phyloP scores from a whole-genome alignment of 2,329 filamentous ascomycete species.

The Verruconis gallopava region DNA sequence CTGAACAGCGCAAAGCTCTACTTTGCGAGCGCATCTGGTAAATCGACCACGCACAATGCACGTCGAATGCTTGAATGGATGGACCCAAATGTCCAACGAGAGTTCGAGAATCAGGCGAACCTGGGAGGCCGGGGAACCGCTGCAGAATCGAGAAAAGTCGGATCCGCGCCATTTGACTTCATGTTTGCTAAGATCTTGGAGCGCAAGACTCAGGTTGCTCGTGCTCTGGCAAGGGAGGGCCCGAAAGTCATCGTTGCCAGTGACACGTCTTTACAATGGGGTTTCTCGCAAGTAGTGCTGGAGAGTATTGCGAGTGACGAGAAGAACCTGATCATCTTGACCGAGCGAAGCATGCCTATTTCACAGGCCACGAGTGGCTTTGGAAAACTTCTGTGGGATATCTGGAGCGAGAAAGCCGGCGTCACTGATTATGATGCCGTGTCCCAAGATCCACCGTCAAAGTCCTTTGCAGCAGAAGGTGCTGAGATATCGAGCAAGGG shows the following conservation, averaged over 20 bases:
- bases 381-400: constrained; percentile 62
- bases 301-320: constrained; percentile 60
- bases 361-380: constrained; percentile 38
- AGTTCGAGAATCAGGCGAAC: constrained; percentile 57
- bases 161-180: constrained; percentile 74
- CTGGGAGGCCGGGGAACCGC: constrained; percentile 20
- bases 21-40: constrained; percentile 72
- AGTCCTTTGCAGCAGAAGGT: constrained; percentile 53
- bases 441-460: constrained; percentile 38
- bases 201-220: constrained; percentile 64
- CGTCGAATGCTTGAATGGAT: constrained; percentile 99
- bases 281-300: constrained; percentile 74
- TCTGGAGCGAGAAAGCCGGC: constrained; percentile 23
- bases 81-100: constrained; percentile 86
- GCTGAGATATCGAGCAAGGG: constrained; percentile 19
- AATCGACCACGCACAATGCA: constrained; percentile 80
- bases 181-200: constrained; percentile 74
- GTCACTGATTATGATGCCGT: constrained; percentile 39
- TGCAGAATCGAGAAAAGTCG: constrained; percentile 18
- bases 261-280: constrained; percentile 85
- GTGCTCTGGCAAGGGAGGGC: constrained; percentile 42
- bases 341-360: constrained; percentile 50
- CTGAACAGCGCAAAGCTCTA: constrained; percentile 50
- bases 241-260: constrained; percentile 78
- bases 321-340: constrained; percentile 76